A percentile compares a stretch with the other conserved stretches of the same genome.
phyloP scores from a whole-genome alignment of 2,329 filamentous ascomycete species.

The Simplicillium aogashimaense region DNA sequence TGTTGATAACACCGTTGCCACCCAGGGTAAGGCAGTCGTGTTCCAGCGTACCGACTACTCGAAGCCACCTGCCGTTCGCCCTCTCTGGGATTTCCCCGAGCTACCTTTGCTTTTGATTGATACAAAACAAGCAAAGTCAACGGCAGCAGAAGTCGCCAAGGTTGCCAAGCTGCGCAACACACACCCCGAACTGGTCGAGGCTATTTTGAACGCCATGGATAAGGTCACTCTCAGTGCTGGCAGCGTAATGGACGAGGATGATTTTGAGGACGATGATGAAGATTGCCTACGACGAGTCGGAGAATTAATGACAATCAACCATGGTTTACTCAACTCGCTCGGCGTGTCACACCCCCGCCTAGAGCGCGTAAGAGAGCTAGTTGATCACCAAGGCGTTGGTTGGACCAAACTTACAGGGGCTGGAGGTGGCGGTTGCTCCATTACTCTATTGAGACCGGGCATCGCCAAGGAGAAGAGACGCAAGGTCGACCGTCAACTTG shows the following conservation, averaged over 20 bases:
- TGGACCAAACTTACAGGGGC: constrained; percentile 98
- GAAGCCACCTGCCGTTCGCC: constrained; percentile 65
- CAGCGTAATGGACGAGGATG: constrained; percentile 44
- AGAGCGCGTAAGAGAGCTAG: constrained; percentile 82
- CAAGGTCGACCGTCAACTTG: constrained; percentile 54
- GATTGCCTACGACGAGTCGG: constrained; percentile 65
- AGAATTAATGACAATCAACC: constrained; percentile 86
- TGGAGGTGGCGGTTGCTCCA: constrained; percentile 90
- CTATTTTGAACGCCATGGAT: constrained; percentile 80
- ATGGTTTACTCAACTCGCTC: constrained; percentile 80
- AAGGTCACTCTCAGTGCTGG: constrained; percentile 50
- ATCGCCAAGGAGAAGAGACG: constrained; percentile 45
- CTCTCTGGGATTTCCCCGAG: constrained; percentile 83
- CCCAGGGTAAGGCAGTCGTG: constrained; percentile 87
- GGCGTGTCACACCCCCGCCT: constrained; percentile 92
- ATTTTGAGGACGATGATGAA: constrained; percentile 57
- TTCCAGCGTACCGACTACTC: constrained; percentile 74
- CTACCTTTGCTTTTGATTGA: constrained; percentile 84
- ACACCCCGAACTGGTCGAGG: constrained; percentile 68
- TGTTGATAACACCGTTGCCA: constrained; percentile 92
- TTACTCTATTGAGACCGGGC: constrained; percentile 72
- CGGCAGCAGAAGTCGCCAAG: constrained; percentile 75
- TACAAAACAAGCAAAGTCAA: constrained; percentile 80
- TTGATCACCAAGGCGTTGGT: constrained; percentile 80
- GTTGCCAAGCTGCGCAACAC: constrained; percentile 61